Percentiles rank a stretch among this genome's conserved stretches.
These are phyloP conservation scores for Penicillium italicum DNA, from an alignment of 2,329 filamentous ascomycete species.

Conservation along the genomic window DNA sequence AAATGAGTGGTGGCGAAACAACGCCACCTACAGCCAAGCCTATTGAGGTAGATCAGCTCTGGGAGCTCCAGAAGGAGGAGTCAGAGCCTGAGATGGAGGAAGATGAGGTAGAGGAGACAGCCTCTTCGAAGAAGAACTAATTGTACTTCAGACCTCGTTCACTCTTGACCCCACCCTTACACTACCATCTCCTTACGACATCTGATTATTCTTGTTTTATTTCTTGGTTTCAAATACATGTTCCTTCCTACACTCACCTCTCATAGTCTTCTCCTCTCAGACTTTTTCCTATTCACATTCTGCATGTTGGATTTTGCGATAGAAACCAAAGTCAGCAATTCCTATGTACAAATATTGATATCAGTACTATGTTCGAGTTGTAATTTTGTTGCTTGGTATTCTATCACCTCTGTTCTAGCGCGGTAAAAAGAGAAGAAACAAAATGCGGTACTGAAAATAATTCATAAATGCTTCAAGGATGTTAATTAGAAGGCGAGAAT, in stretches of 20 bases:
- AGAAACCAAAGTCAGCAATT: conserved; percentile 11
- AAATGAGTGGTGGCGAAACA: conserved; percentile 78
- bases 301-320: conserved; percentile 12
- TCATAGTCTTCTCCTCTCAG: conserved; percentile 4
- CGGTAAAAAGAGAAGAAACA: not conserved
- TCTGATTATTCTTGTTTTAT: not conserved
- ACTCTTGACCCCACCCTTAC: not conserved
- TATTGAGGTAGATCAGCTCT: conserved; percentile 50
- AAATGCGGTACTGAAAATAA: not conserved
- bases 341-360: conserved; percentile 17
- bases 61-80: conserved; percentile 43
- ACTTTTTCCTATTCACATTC: conserved; percentile 6
- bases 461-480: not conserved
- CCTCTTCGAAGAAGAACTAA: conserved; percentile 19
- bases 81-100: conserved; percentile 36
- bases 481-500: not conserved
- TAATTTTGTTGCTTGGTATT: not conserved
- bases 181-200: not conserved
- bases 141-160: not conserved
- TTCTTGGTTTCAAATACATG: not conserved
- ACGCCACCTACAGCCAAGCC: conserved; percentile 29
- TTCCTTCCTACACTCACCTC: conserved; percentile 6
- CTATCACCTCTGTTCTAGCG: not conserved
- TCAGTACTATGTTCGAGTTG: not conserved
- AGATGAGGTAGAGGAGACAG: conserved; percentile 23